These are phyloP conservation scores for Auxenochlorella pyrenoidosa DNA, from an alignment of 139 green algal species.

Conservation along the genomic window DNA sequence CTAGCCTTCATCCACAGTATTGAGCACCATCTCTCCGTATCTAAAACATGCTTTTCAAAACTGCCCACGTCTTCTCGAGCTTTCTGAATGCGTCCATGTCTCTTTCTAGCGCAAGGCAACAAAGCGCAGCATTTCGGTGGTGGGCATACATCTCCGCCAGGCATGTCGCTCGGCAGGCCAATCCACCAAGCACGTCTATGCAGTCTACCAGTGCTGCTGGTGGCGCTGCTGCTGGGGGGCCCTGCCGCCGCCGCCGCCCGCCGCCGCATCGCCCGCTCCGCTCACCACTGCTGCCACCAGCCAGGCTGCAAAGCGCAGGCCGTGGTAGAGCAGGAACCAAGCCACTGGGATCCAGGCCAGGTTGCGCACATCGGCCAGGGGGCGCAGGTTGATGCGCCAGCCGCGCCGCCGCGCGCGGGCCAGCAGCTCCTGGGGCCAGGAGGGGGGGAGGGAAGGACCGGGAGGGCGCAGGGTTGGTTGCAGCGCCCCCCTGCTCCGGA, in stretches of 20 bases:
- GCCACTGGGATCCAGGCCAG: slow-evolving; percentile 60
- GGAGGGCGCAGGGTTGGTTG: too few species aligned
- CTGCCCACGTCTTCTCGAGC: too few species aligned
- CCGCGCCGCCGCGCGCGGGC: slow-evolving; percentile 36
- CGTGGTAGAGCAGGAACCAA: slow-evolving; percentile 31
- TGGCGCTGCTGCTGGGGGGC: slow-evolving; percentile 4
- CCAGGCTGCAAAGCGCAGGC: not conserved
- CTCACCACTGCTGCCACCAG: not conserved
- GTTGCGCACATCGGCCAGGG: slow-evolving; percentile 76
- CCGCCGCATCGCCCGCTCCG: not conserved
- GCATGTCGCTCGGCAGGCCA: too few species aligned
- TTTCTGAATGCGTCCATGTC: too few species aligned
- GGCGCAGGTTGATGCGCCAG: slow-evolving; percentile 78
- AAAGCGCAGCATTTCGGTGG: too few species aligned
- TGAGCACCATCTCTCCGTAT: too few species aligned
- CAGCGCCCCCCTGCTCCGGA: too few species aligned
- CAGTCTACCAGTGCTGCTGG: not conserved
- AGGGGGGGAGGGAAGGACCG: not conserved
- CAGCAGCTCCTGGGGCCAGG: slow-evolving; percentile 47
- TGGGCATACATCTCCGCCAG: too few species aligned
- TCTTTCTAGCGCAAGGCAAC: too few species aligned
- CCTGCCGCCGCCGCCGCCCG: not conserved
- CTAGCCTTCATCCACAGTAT: too few species aligned
- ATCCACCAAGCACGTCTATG: too few species aligned
- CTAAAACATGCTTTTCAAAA: too few species aligned